Evolutionary conservation across 345 rosid species (phyloP).

Genomic region (Xanthoceras sorbifolium): DNA sequence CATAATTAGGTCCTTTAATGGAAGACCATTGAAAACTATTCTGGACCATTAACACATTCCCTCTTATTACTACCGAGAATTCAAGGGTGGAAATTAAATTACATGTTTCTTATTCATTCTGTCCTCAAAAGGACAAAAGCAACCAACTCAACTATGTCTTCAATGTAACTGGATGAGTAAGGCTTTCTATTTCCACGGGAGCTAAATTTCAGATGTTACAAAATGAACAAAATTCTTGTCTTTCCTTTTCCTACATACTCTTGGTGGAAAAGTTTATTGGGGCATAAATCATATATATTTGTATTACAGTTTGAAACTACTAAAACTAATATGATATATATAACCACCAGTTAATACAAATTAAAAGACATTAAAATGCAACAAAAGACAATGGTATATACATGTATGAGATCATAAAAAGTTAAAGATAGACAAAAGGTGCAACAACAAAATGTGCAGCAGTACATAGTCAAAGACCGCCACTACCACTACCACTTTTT

Average conservation of each 20-base stretch:
- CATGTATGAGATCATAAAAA: neutral
- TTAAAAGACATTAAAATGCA: neutral
- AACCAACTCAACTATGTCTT: neutral
- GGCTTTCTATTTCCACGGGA: neutral
- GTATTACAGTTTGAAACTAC: neutral
- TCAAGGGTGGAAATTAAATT: neutral
- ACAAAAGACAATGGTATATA: neutral
- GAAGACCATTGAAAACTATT: neutral
- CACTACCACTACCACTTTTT: neutral
- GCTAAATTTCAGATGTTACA: neutral
- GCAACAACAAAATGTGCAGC: neutral
- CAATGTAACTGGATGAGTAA: neutral
- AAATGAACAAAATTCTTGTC: neutral
- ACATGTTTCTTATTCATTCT: neutral
- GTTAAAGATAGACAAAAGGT: neutral
- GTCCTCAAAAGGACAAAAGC: constrained; percentile 1
- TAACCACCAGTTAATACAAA: neutral
- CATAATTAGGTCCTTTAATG: neutral
- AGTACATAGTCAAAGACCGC: neutral
- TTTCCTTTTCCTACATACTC: neutral
- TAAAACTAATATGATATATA: neutral
- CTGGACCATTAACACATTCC: neutral
- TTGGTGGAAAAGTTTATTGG: neutral
- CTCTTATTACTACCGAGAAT: neutral
- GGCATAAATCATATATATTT: neutral